Evolutionary conservation across 345 rosid genomes (phyloP), one percentile per base, ranked within the genome.

Genomic region (Populus tremula): DNA sequence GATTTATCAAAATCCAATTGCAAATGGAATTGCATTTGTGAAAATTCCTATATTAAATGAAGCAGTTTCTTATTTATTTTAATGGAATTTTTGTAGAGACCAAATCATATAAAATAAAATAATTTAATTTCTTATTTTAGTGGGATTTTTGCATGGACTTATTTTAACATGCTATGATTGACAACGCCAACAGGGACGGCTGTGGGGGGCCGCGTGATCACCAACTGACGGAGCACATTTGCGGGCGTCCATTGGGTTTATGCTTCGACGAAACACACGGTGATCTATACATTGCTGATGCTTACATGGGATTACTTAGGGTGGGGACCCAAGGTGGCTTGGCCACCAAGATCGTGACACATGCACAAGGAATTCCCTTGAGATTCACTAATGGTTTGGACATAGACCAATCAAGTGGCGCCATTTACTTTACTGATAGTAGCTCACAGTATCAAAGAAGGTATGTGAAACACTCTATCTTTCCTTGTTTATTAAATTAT

Each of bases 171-270:
- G 25, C 2, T 20, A 8, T 20, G 61, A 54, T 21, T 54, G 23
- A 20, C 61, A 21, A 8, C 21, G 6, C 9, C 8, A 0, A 3
- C 38, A 77, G 79, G 47, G 61, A 41, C 2, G 61, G 69, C 20
- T 69, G 74, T 17, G 61, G 45, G 6, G 74, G 45, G 11, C 54
- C 74, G 6, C 12, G 3, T 0, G 69, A 77, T 61, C 43, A 43
- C 18, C 53, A 77, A 29, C 17, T 7, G 2, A 64, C 4, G 38
- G 85, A 81, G 81, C 80, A 73, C 13, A 76, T 77, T 14, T 88
- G 85, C 56, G 91, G 87, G 17, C 77, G 87, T 70, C 87, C 91
- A 10, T 75, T 86, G 36, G 90, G 90, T 41, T 62, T 86, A 70
- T 67, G 76, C 23, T 82, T 88, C 69, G 35, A 77, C 47, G 50